Conservation (phyloP, 2,329 filamentous ascomycete genomes). For the Ophiocordyceps camponoti-rufipedis region DNA sequence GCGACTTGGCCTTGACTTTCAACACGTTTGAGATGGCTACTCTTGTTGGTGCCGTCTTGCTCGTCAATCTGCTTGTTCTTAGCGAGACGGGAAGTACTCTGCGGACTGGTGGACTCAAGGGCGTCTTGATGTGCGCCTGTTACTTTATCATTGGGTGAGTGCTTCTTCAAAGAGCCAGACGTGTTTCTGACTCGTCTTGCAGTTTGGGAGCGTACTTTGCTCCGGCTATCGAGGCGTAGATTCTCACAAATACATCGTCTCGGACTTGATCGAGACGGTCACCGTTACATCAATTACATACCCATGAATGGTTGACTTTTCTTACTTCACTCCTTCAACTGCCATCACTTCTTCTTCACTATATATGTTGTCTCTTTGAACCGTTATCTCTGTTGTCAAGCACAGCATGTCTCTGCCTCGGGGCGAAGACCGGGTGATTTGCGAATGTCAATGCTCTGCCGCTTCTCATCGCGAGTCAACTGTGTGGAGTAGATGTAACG, state of each 20-base stretch:
- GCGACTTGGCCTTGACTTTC: constrained; percentile 49
- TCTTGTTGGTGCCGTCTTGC: constrained; percentile 50
- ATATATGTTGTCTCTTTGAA: too few relatives aligned
- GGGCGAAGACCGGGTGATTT: too few relatives aligned
- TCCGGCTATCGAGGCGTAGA: background rate
- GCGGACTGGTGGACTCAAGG: constrained; percentile 26
- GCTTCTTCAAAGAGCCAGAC: background rate
- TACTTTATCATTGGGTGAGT: constrained; percentile 31
- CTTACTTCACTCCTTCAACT: too few relatives aligned
- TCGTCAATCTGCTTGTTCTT: constrained; percentile 60
- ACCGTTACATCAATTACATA: too few relatives aligned
- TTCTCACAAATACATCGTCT: background rate
- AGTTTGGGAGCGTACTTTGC: background rate
- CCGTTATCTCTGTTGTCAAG: too few relatives aligned
- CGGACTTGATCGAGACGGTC: too few relatives aligned
- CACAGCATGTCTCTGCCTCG: too few relatives aligned
- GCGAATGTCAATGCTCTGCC: too few relatives aligned
- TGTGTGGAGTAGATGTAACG: too few relatives aligned
- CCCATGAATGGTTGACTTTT: too few relatives aligned
- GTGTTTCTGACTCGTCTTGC: background rate
- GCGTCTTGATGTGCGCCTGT: constrained; percentile 34
- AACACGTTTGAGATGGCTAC: constrained; percentile 59
- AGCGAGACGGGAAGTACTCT: constrained; percentile 55
- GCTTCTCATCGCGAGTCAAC: too few relatives aligned
- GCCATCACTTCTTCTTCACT: too few relatives aligned